Evolutionary conservation across 257 asterid genomes (phyloP).

Genomic region (Przewalskia tangutica): DNA sequence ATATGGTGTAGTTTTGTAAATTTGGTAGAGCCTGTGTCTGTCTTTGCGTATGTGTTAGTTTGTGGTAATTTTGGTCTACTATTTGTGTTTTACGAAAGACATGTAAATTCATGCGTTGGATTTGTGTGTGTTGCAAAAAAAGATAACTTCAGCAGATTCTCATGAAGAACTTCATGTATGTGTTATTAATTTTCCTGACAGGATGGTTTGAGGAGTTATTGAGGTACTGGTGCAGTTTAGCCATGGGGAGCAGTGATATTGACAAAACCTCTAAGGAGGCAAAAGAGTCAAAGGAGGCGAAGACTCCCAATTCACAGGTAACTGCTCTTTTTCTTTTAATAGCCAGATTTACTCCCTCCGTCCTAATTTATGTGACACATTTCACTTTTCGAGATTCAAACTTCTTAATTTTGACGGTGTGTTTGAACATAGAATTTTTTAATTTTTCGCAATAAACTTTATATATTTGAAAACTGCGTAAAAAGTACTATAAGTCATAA

Average conservation of each 20-base stretch:
- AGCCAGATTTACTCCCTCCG: not conserved
- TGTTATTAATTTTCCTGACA: conserved; percentile 6
- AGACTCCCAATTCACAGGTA: conserved; percentile 64
- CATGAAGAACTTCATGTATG: not conserved
- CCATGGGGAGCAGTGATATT: conserved; percentile 74
- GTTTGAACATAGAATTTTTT: no score
- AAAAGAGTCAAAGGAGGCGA: conserved; percentile 39
- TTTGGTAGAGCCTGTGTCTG: not conserved
- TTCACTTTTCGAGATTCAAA: no score
- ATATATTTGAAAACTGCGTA: no score
- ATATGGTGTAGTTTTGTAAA: not conserved
- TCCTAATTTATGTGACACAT: no score
- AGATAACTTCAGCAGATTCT: not conserved
- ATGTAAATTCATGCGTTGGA: not conserved
- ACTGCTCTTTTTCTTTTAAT: not conserved
- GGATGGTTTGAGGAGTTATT: conserved; percentile 32
- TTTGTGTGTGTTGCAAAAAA: not conserved
- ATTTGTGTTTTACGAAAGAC: no score
- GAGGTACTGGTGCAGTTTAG: conserved; percentile 25
- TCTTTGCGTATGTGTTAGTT: not conserved
- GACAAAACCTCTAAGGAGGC: conserved; percentile 77
- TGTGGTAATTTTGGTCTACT: not conserved
- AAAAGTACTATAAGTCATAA: no score
- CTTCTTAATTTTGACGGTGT: no score
- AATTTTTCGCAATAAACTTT: no score